These are phyloP conservation scores for Cynanchum wilfordii DNA, from an alignment of 257 asterid species.

Conservation along the genomic window DNA sequence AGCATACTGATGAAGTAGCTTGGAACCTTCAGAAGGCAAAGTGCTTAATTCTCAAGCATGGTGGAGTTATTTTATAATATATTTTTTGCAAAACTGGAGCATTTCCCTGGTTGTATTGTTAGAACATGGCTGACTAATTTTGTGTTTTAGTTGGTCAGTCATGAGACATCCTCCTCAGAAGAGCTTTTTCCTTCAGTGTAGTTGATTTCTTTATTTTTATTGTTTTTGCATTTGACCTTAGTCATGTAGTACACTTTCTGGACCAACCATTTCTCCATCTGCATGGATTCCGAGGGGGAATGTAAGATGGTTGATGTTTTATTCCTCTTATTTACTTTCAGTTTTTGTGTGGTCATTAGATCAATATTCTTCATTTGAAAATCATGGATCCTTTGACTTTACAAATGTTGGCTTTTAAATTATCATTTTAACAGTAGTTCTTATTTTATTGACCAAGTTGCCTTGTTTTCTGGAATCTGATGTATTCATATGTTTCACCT, in stretches of 20 bases:
- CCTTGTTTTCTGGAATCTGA: background rate
- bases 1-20: background rate
- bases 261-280: background rate
- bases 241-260: background rate
- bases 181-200: background rate
- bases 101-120: background rate
- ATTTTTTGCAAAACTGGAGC: background rate
- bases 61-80: background rate
- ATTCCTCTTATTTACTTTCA: background rate
- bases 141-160: background rate
- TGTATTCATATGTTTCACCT: background rate
- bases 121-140: background rate
- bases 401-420: background rate
- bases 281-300: background rate
- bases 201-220: background rate
- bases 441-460: background rate
- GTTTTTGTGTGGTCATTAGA: background rate
- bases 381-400: background rate
- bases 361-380: background rate
- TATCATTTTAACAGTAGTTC: background rate
- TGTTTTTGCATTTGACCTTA: background rate
- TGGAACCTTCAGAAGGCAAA: background rate
- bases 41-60: background rate
- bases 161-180: background rate
- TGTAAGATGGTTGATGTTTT: background rate